These are phyloP conservation scores for Sporodiniella umbellata DNA, from an alignment of 371 early-diverging fungal genomes.

Conservation along the genomic window DNA sequence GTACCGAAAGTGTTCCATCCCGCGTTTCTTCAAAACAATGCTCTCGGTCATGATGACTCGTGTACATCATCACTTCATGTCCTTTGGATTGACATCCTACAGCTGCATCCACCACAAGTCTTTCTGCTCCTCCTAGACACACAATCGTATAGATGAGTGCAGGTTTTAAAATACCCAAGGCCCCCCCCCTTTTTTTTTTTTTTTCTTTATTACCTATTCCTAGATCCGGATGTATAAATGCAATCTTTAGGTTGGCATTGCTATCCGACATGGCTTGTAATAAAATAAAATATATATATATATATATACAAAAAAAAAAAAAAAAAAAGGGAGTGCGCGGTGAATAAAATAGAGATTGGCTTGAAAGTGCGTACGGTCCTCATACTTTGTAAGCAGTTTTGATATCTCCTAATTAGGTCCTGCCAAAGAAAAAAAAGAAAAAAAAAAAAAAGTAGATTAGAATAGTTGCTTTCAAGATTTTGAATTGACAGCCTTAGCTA, in stretches of 20 bases:
- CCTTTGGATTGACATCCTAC: conserved; percentile 76
- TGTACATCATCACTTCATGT: conserved; percentile 80
- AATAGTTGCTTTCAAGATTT: too few relatives aligned
- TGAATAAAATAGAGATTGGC: too few relatives aligned
- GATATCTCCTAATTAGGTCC: too few relatives aligned
- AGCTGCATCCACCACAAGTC: conserved; percentile 94
- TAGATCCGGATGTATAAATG: conserved; percentile 89
- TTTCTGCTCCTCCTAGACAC: conserved; percentile 86
- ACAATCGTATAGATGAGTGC: not conserved
- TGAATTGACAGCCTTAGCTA: too few relatives aligned
- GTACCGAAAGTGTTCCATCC: conserved; percentile 82
- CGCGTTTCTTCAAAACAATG: conserved; percentile 94
- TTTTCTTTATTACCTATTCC: conserved; percentile 66
- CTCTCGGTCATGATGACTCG: conserved; percentile 83
- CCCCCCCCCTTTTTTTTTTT: not conserved
- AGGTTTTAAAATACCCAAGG: too few relatives aligned
- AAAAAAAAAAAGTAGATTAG: too few relatives aligned
- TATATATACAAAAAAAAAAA: too few relatives aligned
- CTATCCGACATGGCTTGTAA: conserved; percentile 17
- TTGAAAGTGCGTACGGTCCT: too few relatives aligned
- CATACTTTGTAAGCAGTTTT: too few relatives aligned
- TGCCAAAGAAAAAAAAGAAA: not conserved
- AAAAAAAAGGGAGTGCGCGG: too few relatives aligned
- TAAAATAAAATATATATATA: too few relatives aligned
- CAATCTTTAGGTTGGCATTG: conserved; percentile 39